A percentile compares a stretch with the other conserved stretches of the same genome.
Conservation (phyloP, 768 basidiomycete species). For the Phylloporus rhodoxanthus region DNA sequence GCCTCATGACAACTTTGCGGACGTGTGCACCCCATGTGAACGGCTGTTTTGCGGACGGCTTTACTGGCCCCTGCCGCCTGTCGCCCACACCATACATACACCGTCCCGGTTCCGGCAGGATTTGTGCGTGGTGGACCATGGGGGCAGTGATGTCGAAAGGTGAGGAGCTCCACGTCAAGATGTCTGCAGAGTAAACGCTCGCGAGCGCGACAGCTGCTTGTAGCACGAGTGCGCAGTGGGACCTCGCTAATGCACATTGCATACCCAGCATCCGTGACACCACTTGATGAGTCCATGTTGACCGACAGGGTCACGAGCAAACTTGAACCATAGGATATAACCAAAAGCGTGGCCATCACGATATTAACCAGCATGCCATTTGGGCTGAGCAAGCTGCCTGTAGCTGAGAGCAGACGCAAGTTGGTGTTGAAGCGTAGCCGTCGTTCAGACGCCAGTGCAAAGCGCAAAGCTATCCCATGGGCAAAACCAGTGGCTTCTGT, state of each 20-base stretch:
- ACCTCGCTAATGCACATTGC: constrained; percentile 19
- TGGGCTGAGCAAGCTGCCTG: constrained; percentile 12
- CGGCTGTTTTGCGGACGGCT: too few relatives aligned
- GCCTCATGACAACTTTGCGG: too few relatives aligned
- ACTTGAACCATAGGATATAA: constrained; percentile 27
- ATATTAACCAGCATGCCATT: constrained; percentile 21
- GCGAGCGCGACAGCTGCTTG: constrained; percentile 23
- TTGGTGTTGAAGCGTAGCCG: too few relatives aligned
- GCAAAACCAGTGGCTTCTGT: too few relatives aligned
- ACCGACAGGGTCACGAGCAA: constrained; percentile 20
- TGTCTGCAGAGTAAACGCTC: constrained; percentile 17
- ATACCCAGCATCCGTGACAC: background rate
- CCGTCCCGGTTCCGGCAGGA: too few relatives aligned
- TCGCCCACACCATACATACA: too few relatives aligned
- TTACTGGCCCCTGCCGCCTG: too few relatives aligned
- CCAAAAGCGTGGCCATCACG: constrained; percentile 24
- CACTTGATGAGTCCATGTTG: constrained; percentile 12
- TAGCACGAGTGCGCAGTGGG: constrained; percentile 21
- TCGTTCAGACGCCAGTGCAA: too few relatives aligned
- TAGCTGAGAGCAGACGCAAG: too few relatives aligned
- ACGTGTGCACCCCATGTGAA: too few relatives aligned
- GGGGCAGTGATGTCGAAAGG: constrained; percentile 29
- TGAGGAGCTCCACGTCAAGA: constrained; percentile 32
- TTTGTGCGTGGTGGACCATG: constrained; percentile 23
- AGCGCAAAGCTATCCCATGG: too few relatives aligned